These are phyloP conservation scores for Vitis vinifera DNA, from an alignment of 164 flowering plant genomes.

Conservation along the genomic window ASM3070453v1 NC_081808.1:4570001-4570500, in stretches of 20 bases:
- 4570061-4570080: neutral
- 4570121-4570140: neutral
- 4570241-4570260: neutral
- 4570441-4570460: too few relatives aligned
- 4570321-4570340: too few relatives aligned
- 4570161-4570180: neutral
- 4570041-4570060: neutral
- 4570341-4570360: too few relatives aligned
- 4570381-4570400: neutral
- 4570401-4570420: too few relatives aligned
- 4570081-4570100: neutral
- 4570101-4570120: neutral
- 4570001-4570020: too few relatives aligned
- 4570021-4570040: too few relatives aligned
- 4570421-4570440: too few relatives aligned
- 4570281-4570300: constrained; percentile 88
- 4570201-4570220: neutral
- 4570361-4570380: neutral
- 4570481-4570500: too few relatives aligned
- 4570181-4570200: neutral
- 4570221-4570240: neutral
- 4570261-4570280: constrained; percentile 72
- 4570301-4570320: constrained; percentile 64
- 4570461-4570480: too few relatives aligned
- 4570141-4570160: neutral